phyloP scores from a whole-genome alignment of 2,329 filamentous ascomycete species.

The Aspergillus fumigatus region DNA sequence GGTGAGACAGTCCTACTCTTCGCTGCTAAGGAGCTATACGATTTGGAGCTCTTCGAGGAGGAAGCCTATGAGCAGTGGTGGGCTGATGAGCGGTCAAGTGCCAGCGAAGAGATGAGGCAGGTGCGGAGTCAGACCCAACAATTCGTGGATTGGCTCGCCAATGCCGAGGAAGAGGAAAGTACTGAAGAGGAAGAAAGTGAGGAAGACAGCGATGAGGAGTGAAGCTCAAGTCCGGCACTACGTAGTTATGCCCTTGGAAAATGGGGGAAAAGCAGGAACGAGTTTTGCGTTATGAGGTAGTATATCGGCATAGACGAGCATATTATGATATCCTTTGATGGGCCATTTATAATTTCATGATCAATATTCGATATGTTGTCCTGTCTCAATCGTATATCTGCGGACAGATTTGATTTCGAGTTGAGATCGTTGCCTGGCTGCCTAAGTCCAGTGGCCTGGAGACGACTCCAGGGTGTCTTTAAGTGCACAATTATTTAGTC shows the following conservation, averaged over 20 bases:
- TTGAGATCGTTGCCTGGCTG: not conserved
- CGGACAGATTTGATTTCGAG: not conserved
- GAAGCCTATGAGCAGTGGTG: slow-evolving; percentile 89
- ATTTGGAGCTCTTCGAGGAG: slow-evolving; percentile 79
- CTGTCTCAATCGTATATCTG: not conserved
- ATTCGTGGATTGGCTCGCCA: slow-evolving; percentile 79
- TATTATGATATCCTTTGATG: not conserved
- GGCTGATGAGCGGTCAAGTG: slow-evolving; percentile 65
- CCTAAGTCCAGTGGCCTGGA: not conserved
- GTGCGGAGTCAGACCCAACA: slow-evolving; percentile 70
- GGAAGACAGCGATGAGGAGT: slow-evolving; percentile 22
- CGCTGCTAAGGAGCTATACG: slow-evolving; percentile 78
- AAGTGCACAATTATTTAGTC: not conserved
- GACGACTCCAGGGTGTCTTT: not conserved
- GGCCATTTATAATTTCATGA: not conserved
- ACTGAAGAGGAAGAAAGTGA: slow-evolving; percentile 56
- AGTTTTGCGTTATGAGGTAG: not conserved
- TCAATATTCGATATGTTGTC: not conserved
- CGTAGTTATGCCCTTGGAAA: not conserved
- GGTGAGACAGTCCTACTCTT: slow-evolving; percentile 68
- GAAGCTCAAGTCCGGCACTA: not conserved
- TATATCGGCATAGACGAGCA: not conserved
- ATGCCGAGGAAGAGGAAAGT: slow-evolving; percentile 66
- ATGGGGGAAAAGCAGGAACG: not conserved
- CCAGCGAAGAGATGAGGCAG: slow-evolving; percentile 62